Conservation (phyloP, 768 basidiomycete genomes). For the Suillus clintonianus region DNA sequence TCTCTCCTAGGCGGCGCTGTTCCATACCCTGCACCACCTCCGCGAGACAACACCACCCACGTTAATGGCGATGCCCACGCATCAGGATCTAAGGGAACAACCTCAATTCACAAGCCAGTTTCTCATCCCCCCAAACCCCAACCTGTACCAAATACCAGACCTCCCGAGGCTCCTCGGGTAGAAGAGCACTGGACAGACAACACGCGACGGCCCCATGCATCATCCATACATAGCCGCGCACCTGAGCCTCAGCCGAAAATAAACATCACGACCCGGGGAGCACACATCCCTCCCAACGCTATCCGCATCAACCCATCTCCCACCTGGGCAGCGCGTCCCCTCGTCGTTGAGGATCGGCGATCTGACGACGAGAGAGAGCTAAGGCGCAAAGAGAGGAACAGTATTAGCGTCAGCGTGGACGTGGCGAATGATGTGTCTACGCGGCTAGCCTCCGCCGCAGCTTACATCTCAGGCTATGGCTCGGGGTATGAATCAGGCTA, state of each 20-base stretch:
- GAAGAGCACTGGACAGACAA: constrained; percentile 23
- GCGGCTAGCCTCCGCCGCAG: constrained; percentile 36
- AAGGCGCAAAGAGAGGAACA: constrained; percentile 13
- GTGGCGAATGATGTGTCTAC: constrained; percentile 9
- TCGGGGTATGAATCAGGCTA: constrained; percentile 35
- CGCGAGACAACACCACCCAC: constrained; percentile 13
- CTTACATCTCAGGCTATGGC: constrained; percentile 38
- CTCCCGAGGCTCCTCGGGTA: constrained; percentile 18
- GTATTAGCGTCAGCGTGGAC: background rate
- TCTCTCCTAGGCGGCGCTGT: constrained; percentile 17
- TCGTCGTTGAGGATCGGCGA: constrained; percentile 29
- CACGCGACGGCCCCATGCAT: constrained; percentile 14
- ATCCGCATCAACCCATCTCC: constrained; percentile 34
- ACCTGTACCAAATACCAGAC: constrained; percentile 22
- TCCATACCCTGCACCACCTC: constrained; percentile 30
- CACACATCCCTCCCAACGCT: constrained; percentile 35
- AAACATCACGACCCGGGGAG: constrained; percentile 12
- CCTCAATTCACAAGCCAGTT: constrained; percentile 16
- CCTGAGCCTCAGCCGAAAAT: constrained; percentile 9
- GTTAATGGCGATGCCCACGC: constrained; percentile 15
- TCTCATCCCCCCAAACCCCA: constrained; percentile 16
- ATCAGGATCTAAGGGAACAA: constrained; percentile 5
- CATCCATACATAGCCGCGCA: constrained; percentile 13
- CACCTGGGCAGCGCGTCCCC: constrained; percentile 30
- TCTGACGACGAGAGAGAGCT: constrained; percentile 32